A percentile compares a stretch with the other conserved stretches of the same genome.
phyloP scores from a whole-genome alignment of 192 early-diverging fungal species.

The Oehlia diaphana region DNA sequence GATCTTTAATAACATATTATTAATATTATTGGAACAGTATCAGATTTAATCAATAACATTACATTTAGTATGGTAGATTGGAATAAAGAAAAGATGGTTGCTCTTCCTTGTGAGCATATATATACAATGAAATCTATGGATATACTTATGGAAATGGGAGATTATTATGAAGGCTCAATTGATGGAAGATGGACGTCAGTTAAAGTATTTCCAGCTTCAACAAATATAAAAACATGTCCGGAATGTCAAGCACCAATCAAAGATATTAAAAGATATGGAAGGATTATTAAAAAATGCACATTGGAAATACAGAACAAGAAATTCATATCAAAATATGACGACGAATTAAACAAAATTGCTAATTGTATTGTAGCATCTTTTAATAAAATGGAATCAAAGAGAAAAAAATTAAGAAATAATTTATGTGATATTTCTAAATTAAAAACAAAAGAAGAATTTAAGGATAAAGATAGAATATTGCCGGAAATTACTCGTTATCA shows the following conservation, averaged over 20 bases:
- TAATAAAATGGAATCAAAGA: not conserved
- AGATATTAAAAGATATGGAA: slow-evolving; percentile 20
- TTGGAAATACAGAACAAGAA: slow-evolving; percentile 22
- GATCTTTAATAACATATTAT: too few species aligned
- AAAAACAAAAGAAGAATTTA: not conserved
- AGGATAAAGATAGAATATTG: too few species aligned
- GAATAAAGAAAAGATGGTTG: slow-evolving; percentile 46
- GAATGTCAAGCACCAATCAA: slow-evolving; percentile 2
- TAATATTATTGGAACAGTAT: too few species aligned
- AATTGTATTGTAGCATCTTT: not conserved
- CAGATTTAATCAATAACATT: too few species aligned
- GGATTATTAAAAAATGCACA: slow-evolving; percentile 19
- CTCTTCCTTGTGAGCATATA: slow-evolving; percentile 50
- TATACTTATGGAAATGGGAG: slow-evolving; percentile 42
- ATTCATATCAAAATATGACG: slow-evolving; percentile 10
- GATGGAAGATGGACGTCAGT: not conserved
- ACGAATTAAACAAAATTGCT: not conserved
- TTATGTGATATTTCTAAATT: not conserved
- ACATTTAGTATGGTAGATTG: slow-evolving; percentile 32
- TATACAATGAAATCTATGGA: slow-evolving; percentile 55
- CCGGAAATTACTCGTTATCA: too few species aligned
- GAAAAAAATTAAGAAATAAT: not conserved
- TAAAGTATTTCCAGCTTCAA: not conserved
- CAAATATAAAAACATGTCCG: slow-evolving; percentile 1
- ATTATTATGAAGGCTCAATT: slow-evolving; percentile 36